Evolutionary conservation across 441 rosid species (phyloP).

Genomic region (Isatis lusitanica): DNA sequence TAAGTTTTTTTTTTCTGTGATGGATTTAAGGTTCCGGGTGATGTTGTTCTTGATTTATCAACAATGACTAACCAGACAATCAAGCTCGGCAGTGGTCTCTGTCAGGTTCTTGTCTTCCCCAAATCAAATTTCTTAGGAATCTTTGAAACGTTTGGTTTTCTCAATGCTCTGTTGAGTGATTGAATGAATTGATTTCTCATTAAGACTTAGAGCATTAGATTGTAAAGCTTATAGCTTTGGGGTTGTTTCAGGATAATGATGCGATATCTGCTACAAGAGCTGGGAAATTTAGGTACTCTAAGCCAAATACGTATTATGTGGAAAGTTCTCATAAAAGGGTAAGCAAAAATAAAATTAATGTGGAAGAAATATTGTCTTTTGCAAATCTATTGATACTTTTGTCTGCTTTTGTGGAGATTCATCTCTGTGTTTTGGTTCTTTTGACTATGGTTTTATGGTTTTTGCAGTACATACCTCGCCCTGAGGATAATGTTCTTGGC

Average conservation of each 20-base stretch:
- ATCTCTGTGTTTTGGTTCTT: too few species aligned
- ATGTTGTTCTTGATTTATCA: background rate
- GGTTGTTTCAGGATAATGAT: conserved; percentile 59
- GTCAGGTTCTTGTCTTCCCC: background rate
- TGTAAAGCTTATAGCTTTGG: background rate
- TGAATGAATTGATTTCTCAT: too few species aligned
- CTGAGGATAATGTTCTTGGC: conserved; percentile 78
- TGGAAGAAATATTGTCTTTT: too few species aligned
- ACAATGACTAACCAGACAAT: background rate
- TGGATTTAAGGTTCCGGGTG: background rate
- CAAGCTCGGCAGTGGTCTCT: background rate
- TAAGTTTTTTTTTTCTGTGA: background rate
- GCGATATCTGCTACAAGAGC: conserved; percentile 63
- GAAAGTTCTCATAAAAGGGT: conserved; percentile 93
- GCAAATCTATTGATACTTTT: too few species aligned
- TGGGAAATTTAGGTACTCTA: conserved; percentile 70
- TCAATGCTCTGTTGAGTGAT: too few species aligned
- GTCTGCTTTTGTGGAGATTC: too few species aligned
- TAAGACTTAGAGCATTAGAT: too few species aligned
- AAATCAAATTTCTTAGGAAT: background rate
- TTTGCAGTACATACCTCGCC: conserved; percentile 67
- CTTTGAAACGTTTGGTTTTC: too few species aligned
- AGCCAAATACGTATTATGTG: conserved; percentile 90
- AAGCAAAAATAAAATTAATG: background rate
- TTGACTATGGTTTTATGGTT: conserved; percentile 16